Evolutionary conservation across 2,329 filamentous ascomycete species (phyloP).

Genomic region (Emergomyces orientalis): DNA sequence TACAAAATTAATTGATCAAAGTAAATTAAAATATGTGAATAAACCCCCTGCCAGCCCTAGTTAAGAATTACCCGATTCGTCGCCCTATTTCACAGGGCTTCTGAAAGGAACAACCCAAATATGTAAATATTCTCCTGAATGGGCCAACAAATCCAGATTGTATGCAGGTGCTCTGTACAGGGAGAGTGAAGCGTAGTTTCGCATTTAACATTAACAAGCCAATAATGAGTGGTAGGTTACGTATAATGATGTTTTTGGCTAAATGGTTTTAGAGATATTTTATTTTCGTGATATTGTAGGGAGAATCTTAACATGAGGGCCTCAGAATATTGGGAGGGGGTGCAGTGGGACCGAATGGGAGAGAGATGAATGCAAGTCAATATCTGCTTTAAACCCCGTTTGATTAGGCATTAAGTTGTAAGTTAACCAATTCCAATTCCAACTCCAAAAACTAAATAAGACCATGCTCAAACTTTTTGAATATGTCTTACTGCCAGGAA

Average conservation of each 20-base stretch:
- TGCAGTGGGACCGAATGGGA: background rate
- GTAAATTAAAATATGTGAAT: no score
- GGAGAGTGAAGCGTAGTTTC: background rate
- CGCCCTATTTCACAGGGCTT: background rate
- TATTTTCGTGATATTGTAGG: background rate
- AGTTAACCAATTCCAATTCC: background rate
- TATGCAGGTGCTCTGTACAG: background rate
- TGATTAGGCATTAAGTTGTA: background rate
- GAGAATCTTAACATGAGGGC: background rate
- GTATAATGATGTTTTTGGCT: background rate
- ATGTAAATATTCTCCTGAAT: background rate
- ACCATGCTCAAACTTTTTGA: background rate
- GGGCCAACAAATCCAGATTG: background rate
- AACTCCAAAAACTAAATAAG: background rate
- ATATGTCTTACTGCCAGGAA: background rate
- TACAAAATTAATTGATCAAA: no score
- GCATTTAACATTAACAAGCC: background rate
- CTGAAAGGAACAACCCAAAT: background rate
- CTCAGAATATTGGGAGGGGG: background rate
- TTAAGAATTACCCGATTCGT: background rate
- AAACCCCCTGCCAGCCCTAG: no score
- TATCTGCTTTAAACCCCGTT: background rate
- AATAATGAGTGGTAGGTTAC: background rate
- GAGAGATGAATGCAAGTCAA: background rate
- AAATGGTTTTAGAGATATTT: background rate